Conservation (phyloP, 805 yeast genomes). For the Starmera amethionina region DNA sequence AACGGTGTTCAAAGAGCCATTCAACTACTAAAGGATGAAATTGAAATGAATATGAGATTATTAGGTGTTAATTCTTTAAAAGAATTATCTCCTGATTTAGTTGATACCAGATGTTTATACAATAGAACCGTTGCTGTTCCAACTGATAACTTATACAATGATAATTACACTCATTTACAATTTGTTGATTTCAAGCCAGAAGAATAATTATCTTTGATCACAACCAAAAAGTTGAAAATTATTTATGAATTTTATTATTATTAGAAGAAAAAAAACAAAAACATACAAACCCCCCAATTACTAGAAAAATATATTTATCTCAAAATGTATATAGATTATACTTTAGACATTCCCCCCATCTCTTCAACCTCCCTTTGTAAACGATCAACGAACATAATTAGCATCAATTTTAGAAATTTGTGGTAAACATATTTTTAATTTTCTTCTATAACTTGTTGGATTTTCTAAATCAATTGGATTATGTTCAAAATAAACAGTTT, state of each 20-base stretch:
- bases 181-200: conserved; percentile 37
- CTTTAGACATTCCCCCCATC: too few relatives aligned
- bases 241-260: too few relatives aligned
- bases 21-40: conserved; percentile 56
- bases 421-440: conserved; percentile 61
- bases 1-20: conserved; percentile 52
- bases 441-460: conserved; percentile 79
- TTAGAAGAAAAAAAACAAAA: too few relatives aligned
- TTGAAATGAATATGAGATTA: conserved; percentile 70
- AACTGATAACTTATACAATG: conserved; percentile 42
- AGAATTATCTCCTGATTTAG: conserved; percentile 47
- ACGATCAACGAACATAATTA: conserved; percentile 37
- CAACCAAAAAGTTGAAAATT: neutral
- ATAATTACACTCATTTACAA: conserved; percentile 47
- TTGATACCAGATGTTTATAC: conserved; percentile 44
- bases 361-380: too few relatives aligned
- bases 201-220: neutral
- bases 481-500: conserved; percentile 89
- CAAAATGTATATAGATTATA: too few relatives aligned
- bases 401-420: conserved; percentile 84
- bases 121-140: conserved; percentile 36
- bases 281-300: too few relatives aligned
- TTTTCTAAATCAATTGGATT: conserved; percentile 74
- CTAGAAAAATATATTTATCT: conserved; percentile 9
- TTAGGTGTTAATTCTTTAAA: conserved; percentile 58